A percentile compares a stretch with the other conserved stretches of the same genome.
Conservation (phyloP, 495 filamentous ascomycete species). For the Penicillium antarcticum region DNA sequence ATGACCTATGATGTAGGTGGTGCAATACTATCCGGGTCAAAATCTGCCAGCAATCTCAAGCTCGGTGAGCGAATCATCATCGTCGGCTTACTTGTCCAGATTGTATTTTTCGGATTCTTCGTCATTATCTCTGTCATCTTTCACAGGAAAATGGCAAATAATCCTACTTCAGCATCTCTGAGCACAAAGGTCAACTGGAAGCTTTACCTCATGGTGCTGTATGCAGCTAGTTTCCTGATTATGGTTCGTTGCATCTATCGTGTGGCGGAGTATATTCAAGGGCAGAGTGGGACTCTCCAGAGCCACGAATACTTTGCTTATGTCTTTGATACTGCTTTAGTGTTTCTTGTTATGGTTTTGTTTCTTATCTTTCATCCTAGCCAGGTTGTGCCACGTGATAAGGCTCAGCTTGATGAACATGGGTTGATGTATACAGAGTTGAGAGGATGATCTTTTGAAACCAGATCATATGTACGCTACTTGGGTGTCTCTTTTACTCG, state of each 20-base stretch:
- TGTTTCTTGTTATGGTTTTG: constrained; percentile 50
- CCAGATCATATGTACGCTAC: too few species aligned
- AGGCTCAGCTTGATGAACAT: too few species aligned
- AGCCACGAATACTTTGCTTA: constrained; percentile 57
- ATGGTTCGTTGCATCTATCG: constrained; percentile 59
- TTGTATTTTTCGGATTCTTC: constrained; percentile 44
- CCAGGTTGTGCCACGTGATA: neutral
- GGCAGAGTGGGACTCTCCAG: constrained; percentile 47
- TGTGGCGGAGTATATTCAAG: constrained; percentile 60
- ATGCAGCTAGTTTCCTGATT: constrained; percentile 50
- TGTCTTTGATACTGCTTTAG: constrained; percentile 57
- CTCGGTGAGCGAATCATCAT: constrained; percentile 42
- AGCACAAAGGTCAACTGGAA: constrained; percentile 35
- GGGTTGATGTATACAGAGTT: too few species aligned
- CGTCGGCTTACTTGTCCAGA: constrained; percentile 35
- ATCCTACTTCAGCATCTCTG: constrained; percentile 18
- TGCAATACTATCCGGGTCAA: constrained; percentile 16
- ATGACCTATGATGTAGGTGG: constrained; percentile 12
- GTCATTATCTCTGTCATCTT: constrained; percentile 30
- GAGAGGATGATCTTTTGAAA: too few species aligned
- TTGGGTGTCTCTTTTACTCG: too few species aligned
- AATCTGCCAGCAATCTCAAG: constrained; percentile 5
- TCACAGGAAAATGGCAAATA: constrained; percentile 27
- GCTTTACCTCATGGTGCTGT: constrained; percentile 45
- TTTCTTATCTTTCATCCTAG: constrained; percentile 37